Evolutionary conservation across 306 rosid species (phyloP).

Genomic region (Prunus mongolica): DNA sequence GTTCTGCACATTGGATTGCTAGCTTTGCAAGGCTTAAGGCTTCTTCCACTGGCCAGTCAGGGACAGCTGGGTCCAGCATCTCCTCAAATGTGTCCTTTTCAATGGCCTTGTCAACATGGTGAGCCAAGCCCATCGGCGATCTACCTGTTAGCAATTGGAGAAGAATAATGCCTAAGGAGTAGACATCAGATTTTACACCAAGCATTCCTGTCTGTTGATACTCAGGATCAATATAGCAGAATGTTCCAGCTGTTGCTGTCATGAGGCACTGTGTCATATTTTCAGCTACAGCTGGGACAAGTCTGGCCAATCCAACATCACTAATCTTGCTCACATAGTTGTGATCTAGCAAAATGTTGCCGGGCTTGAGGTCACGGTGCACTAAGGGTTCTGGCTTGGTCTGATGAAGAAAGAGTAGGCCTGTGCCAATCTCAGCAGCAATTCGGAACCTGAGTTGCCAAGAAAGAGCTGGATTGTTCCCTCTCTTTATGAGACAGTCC

Average conservation of each 20-base stretch:
- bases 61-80: constrained; percentile 63
- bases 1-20: constrained; percentile 67
- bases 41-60: constrained; percentile 67
- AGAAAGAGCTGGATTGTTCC: constrained; percentile 31
- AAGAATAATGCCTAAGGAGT: constrained; percentile 79
- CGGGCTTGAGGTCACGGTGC: constrained; percentile 95
- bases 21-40: constrained; percentile 52
- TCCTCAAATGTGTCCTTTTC: constrained; percentile 44
- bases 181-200: constrained; percentile 88
- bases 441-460: constrained; percentile 82
- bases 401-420: constrained; percentile 85
- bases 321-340: constrained; percentile 75
- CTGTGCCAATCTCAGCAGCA: constrained; percentile 80
- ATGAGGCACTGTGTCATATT: constrained; percentile 67
- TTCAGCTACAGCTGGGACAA: constrained; percentile 78
- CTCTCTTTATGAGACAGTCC: constrained; percentile 52
- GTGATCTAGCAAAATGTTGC: constrained; percentile 73
- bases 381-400: constrained; percentile 95
- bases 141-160: constrained; percentile 69
- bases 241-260: constrained; percentile 92
- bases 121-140: constrained; percentile 82
- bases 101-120: constrained; percentile 39
- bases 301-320: constrained; percentile 89
- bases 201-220: constrained; percentile 95
- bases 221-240: constrained; percentile 97